Evolutionary conservation across 139 green algal species (phyloP).

Genomic region (Trebouxia sp.): DNA sequence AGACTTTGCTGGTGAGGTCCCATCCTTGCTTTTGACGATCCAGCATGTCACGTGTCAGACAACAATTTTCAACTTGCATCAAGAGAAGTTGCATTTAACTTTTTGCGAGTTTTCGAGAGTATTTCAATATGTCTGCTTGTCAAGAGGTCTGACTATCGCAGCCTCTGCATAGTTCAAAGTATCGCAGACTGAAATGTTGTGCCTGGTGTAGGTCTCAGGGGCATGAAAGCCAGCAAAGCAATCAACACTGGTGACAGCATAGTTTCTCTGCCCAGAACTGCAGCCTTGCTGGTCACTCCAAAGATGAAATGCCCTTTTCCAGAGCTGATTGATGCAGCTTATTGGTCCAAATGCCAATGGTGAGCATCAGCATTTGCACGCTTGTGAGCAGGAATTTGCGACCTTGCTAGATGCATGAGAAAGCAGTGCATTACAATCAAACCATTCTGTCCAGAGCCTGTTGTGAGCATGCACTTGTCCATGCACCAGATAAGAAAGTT

Average conservation of each 20-base stretch:
- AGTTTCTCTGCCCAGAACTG: conserved; percentile 61
- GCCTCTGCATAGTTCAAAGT: background rate
- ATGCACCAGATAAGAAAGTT: no score
- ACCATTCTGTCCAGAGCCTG: no score
- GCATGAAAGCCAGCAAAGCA: conserved; percentile 50
- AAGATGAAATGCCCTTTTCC: conserved; percentile 59
- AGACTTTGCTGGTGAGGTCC: conserved; percentile 4
- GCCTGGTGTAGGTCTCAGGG: conserved; percentile 40
- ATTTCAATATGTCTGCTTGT: no score
- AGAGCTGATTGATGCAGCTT: conserved; percentile 43
- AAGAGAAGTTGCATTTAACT: background rate
- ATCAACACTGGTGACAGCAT: conserved; percentile 59
- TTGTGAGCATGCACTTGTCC: no score
- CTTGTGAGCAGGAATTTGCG: no score
- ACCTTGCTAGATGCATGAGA: no score
- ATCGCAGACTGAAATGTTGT: background rate
- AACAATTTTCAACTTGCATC: background rate
- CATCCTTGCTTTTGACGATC: background rate
- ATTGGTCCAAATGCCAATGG: conserved; percentile 60
- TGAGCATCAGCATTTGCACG: no score
- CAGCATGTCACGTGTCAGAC: background rate
- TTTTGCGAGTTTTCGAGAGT: background rate
- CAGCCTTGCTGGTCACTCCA: conserved; percentile 64
- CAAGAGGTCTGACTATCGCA: background rate
- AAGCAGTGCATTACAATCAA: no score